phyloP scores from a whole-genome alignment of 1,139 yeast genomes.

The Meyerozyma sp. region DNA sequence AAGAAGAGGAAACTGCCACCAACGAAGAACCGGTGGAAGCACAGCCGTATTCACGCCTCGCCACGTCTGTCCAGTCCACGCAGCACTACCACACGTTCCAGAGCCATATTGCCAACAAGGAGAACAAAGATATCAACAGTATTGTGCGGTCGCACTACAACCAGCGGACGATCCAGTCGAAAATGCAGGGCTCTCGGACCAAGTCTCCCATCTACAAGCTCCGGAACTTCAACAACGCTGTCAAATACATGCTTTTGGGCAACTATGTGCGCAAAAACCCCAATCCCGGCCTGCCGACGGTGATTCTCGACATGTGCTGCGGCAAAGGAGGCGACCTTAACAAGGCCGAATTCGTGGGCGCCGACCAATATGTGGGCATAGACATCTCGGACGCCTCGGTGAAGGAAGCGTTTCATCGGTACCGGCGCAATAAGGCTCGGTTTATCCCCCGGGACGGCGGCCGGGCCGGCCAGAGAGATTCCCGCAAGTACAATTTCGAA shows the following conservation, averaged over 20 bases:
- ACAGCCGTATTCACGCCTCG: slow-evolving; percentile 29
- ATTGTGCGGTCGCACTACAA: slow-evolving; percentile 82
- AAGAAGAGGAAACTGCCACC: slow-evolving; percentile 1
- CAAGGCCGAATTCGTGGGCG: slow-evolving; percentile 75
- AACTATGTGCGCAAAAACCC: slow-evolving; percentile 49
- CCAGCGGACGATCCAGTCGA: slow-evolving; percentile 70
- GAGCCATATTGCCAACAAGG: slow-evolving; percentile 31
- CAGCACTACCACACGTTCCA: slow-evolving; percentile 36
- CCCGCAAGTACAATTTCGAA: slow-evolving; percentile 52
- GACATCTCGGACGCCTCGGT: slow-evolving; percentile 90
- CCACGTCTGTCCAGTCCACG: slow-evolving; percentile 11
- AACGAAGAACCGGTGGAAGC: slow-evolving; percentile 10
- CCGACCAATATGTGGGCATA: slow-evolving; percentile 78
- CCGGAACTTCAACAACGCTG: slow-evolving; percentile 85
- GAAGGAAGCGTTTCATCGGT: slow-evolving; percentile 77
- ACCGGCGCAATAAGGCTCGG: slow-evolving; percentile 39
- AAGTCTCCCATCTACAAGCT: slow-evolving; percentile 81
- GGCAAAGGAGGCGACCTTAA: slow-evolving; percentile 97
- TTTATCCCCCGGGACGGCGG: slow-evolving; percentile 28
- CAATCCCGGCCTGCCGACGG: slow-evolving; percentile 37
- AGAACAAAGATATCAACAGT: slow-evolving; percentile 41
- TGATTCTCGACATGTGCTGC: slow-evolving; percentile 79
- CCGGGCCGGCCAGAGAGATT: slow-evolving; percentile 27
- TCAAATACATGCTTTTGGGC: slow-evolving; percentile 80
- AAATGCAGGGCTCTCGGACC: slow-evolving; percentile 54